Percentiles rank a stretch among this genome's conserved stretches.
Evolutionary conservation across 805 yeast species (phyloP).

Genomic region (Kluyveromyces dobzhanskii): DNA sequence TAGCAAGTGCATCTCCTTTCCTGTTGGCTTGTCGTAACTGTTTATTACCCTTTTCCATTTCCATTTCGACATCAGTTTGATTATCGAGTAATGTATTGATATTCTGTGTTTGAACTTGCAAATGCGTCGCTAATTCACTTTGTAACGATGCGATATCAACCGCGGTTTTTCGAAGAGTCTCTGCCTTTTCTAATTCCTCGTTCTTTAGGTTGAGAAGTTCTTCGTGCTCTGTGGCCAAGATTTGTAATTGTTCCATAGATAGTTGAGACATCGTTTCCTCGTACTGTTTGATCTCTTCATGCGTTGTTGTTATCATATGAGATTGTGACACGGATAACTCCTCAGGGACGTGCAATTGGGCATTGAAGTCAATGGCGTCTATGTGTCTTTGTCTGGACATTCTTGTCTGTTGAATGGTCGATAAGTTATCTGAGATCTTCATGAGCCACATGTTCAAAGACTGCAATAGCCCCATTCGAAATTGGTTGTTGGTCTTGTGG

Average conservation of each 20-base stretch:
- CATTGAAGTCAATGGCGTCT: slow-evolving; percentile 22
- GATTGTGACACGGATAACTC: slow-evolving; percentile 27
- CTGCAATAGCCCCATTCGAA: slow-evolving; percentile 42
- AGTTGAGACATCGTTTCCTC: slow-evolving; percentile 28
- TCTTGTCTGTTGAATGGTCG: slow-evolving; percentile 43
- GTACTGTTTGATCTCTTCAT: slow-evolving; percentile 29
- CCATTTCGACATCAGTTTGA: slow-evolving; percentile 56
- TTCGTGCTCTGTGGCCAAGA: slow-evolving; percentile 51
- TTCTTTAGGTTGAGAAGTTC: slow-evolving; percentile 45
- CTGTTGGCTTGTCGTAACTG: slow-evolving; percentile 61
- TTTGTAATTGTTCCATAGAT: slow-evolving; percentile 48
- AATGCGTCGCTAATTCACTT: slow-evolving; percentile 63
- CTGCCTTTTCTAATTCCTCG: slow-evolving; percentile 53
- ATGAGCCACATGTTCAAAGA: slow-evolving; percentile 40
- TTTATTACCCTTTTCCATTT: slow-evolving; percentile 63
- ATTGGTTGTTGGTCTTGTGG: slow-evolving; percentile 33
- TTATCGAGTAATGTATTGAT: slow-evolving; percentile 55
- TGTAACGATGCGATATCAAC: slow-evolving; percentile 70
- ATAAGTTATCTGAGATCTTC: slow-evolving; percentile 36
- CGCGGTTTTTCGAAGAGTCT: slow-evolving; percentile 51
- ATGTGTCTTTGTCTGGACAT: slow-evolving; percentile 34
- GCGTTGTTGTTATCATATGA: slow-evolving; percentile 19
- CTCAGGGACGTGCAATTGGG: slow-evolving; percentile 11
- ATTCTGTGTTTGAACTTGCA: slow-evolving; percentile 63
- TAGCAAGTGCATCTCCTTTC: slow-evolving; percentile 54